These are phyloP conservation scores for Aspergillus olivimuriae DNA, from an alignment of 495 filamentous ascomycete species.

Conservation along the genomic window DNA sequence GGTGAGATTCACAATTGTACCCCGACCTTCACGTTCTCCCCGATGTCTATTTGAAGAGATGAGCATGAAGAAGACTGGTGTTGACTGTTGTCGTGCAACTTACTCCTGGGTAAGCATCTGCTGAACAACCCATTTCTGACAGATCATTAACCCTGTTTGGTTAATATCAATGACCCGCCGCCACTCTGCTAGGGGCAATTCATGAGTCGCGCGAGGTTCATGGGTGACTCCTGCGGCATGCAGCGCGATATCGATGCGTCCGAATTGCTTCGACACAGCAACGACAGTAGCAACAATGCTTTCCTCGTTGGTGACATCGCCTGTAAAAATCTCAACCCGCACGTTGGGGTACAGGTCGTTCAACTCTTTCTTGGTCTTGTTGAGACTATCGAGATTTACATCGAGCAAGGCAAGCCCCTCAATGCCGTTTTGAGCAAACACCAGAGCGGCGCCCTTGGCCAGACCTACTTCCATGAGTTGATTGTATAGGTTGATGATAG, in stretches of 20 bases:
- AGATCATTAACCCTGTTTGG: slow-evolving; percentile 39
- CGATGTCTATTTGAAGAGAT: slow-evolving; percentile 3
- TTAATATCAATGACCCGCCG: slow-evolving; percentile 37
- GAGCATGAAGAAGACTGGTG: neutral
- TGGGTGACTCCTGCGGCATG: slow-evolving; percentile 39
- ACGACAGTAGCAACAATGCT: slow-evolving; percentile 11
- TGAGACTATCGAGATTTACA: slow-evolving; percentile 12
- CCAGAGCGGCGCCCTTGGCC: slow-evolving; percentile 14
- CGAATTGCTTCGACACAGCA: slow-evolving; percentile 18
- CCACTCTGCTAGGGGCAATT: slow-evolving; percentile 31
- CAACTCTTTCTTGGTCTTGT: slow-evolving; percentile 10
- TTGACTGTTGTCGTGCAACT: too few species aligned
- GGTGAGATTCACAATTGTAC: slow-evolving; percentile 23
- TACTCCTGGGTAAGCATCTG: slow-evolving; percentile 45
- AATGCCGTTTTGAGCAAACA: slow-evolving; percentile 19
- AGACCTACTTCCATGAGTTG: slow-evolving; percentile 17
- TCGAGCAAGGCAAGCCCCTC: slow-evolving; percentile 15
- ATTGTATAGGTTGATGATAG: too few species aligned
- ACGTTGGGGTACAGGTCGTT: slow-evolving; percentile 5
- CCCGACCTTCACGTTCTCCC: slow-evolving; percentile 15
- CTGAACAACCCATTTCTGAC: slow-evolving; percentile 38
- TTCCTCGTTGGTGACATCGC: slow-evolving; percentile 17
- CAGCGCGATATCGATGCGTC: slow-evolving; percentile 48
- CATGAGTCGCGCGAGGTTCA: slow-evolving; percentile 16
- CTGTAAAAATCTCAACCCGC: slow-evolving; percentile 7